phyloP scores from a whole-genome alignment of 164 flowering plant species.

The Brasenia schreberi region DNA sequence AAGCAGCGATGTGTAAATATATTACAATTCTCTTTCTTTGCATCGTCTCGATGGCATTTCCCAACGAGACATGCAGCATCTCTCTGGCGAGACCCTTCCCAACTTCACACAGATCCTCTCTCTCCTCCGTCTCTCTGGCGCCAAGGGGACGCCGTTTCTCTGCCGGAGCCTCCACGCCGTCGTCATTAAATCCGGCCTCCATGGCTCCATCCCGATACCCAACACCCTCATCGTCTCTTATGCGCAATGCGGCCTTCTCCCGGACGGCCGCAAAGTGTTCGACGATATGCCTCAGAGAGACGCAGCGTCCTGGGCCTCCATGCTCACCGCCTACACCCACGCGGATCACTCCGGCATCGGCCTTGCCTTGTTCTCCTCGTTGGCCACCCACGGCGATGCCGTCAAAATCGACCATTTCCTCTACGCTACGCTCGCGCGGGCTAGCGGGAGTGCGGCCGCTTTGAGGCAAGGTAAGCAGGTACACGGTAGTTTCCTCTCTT shows the following conservation, averaged over 20 bases:
- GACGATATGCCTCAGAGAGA: constrained; percentile 63
- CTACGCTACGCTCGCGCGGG: constrained; percentile 45
- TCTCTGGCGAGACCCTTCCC: neutral
- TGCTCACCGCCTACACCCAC: constrained; percentile 55
- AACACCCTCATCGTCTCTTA: constrained; percentile 45
- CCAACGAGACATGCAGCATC: neutral
- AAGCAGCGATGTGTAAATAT: no score
- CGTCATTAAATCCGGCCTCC: constrained; percentile 37
- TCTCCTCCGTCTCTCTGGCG: constrained; percentile 32
- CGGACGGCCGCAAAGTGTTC: constrained; percentile 47
- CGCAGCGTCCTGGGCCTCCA: constrained; percentile 54
- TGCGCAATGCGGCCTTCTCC: constrained; percentile 33
- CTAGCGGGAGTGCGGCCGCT: constrained; percentile 33
- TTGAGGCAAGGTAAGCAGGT: constrained; percentile 51
- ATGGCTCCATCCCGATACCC: constrained; percentile 23
- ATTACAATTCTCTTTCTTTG: neutral
- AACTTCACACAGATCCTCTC: constrained; percentile 19
- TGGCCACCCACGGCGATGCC: constrained; percentile 19
- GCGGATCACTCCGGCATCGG: constrained; percentile 25
- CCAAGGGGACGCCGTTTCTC: constrained; percentile 15
- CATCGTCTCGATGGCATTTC: neutral
- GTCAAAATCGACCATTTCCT: constrained; percentile 54
- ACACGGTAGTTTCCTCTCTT: constrained; percentile 42
- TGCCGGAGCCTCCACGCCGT: constrained; percentile 56
- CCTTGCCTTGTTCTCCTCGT: constrained; percentile 27